These are phyloP conservation scores for Fusarium piperis DNA, from an alignment of 2,329 filamentous ascomycete genomes.

Conservation along the genomic window DNA sequence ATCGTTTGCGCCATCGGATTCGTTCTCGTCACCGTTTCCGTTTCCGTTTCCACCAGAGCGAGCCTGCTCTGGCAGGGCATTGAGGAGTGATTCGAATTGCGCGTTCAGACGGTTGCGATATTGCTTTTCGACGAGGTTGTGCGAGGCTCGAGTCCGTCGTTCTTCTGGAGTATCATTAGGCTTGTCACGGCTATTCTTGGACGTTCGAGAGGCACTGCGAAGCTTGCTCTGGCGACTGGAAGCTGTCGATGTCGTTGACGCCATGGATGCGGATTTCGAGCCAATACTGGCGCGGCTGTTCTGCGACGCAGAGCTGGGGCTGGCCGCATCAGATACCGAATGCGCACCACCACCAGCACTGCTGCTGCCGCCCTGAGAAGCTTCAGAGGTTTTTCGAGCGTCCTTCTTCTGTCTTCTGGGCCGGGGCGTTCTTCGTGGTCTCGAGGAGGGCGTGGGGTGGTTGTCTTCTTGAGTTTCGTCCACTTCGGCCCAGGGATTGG, in stretches of 20 bases:
- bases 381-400: constrained; percentile 30
- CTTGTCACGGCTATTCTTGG: constrained; percentile 40
- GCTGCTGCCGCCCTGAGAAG: constrained; percentile 27
- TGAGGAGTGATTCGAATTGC: constrained; percentile 41
- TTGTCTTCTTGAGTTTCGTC: constrained; percentile 27
- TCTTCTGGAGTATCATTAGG: constrained; percentile 42
- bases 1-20: constrained; percentile 36
- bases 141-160: constrained; percentile 42
- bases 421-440: constrained; percentile 31
- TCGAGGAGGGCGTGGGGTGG: constrained; percentile 11
- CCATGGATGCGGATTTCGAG: constrained; percentile 38
- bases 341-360: constrained; percentile 28
- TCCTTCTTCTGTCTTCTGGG: constrained; percentile 30
- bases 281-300: constrained; percentile 37
- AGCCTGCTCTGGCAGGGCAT: constrained; percentile 33
- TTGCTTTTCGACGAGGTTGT: constrained; percentile 43
- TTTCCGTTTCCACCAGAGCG: constrained; percentile 20
- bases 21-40: constrained; percentile 23
- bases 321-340: constrained; percentile 37
- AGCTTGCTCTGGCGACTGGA: constrained; percentile 42
- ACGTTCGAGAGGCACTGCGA: constrained; percentile 42
- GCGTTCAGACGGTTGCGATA: constrained; percentile 43
- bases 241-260: constrained; percentile 36
- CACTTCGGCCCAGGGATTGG: constrained; percentile 40
- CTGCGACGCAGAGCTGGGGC: constrained; percentile 37